Conservation (phyloP, 306 rosid genomes). For the Fagus crenata region DNA sequence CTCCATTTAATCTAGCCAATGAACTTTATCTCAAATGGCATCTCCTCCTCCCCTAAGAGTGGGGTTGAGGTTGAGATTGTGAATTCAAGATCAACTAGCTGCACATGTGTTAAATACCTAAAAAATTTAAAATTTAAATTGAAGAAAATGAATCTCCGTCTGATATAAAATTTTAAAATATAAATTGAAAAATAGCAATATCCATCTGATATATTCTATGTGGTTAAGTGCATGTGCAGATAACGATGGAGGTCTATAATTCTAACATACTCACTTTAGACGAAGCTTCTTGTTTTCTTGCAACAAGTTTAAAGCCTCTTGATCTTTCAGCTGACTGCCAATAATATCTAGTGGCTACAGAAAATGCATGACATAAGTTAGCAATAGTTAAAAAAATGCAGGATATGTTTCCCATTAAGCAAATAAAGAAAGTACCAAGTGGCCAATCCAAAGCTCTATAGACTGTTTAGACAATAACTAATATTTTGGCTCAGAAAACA, state of each 20-base stretch:
- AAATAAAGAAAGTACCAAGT: neutral
- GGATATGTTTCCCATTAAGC: constrained; percentile 21
- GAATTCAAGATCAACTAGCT: no score
- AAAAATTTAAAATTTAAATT: no score
- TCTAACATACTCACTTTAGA: constrained; percentile 53
- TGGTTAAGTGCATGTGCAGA: neutral
- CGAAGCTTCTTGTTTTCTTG: constrained; percentile 59
- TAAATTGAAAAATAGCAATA: constrained; percentile 14
- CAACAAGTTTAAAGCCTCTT: constrained; percentile 47
- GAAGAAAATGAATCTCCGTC: no score
- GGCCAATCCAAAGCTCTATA: neutral
- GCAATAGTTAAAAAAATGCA: constrained; percentile 12
- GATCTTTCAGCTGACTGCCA: constrained; percentile 37
- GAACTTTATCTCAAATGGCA: no score
- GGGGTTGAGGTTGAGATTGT: no score
- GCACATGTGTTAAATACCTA: no score
- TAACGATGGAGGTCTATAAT: neutral
- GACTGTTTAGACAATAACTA: no score
- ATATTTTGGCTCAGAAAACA: neutral
- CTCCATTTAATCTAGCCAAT: no score
- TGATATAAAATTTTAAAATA: no score
- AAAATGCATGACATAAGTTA: constrained; percentile 23
- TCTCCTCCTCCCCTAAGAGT: no score
- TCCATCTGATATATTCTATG: neutral
- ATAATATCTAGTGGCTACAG: constrained; percentile 35